Evolutionary conservation across 768 basidiomycete species (phyloP).

Genomic region (Podaxis sp.): DNA sequence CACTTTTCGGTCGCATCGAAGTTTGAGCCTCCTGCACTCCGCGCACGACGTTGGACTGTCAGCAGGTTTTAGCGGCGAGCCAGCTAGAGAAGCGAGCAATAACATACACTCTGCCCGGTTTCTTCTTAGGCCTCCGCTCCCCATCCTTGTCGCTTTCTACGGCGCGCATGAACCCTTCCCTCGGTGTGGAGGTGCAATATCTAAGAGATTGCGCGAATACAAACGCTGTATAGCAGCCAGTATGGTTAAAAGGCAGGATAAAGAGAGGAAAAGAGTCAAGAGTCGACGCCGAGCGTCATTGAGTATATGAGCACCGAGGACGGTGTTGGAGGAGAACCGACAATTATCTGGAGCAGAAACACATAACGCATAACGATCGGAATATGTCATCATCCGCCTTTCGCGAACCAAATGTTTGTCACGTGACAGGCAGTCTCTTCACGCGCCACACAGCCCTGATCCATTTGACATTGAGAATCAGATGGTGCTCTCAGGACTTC

Average conservation of each 20-base stretch:
- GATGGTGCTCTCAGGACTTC: not conserved
- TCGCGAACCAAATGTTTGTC: not conserved
- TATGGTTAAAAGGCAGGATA: not conserved
- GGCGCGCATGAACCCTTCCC: conserved; percentile 17
- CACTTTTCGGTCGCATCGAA: conserved; percentile 64
- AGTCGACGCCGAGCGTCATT: not conserved
- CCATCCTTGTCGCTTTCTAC: conserved; percentile 19
- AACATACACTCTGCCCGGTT: conserved; percentile 28
- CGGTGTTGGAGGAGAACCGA: conserved; percentile 14
- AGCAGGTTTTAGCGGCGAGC: conserved; percentile 25
- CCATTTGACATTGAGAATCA: too few relatives aligned
- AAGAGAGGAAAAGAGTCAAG: not conserved
- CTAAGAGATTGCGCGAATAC: not conserved
- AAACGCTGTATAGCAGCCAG: not conserved
- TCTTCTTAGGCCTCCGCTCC: conserved; percentile 23
- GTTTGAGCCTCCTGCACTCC: conserved; percentile 55
- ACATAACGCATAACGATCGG: conserved; percentile 13
- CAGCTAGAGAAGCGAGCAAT: not conserved
- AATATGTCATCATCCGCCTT: conserved; percentile 17
- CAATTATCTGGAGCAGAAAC: conserved; percentile 9
- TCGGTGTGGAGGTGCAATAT: not conserved
- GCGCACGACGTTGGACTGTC: conserved; percentile 49
- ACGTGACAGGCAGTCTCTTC: not conserved
- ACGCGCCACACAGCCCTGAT: too few relatives aligned
- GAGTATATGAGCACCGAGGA: conserved; percentile 9